Evolutionary conservation across 108 stramenopile genomes (phyloP).

Genomic region (Conticribra weissflogii): DNA sequence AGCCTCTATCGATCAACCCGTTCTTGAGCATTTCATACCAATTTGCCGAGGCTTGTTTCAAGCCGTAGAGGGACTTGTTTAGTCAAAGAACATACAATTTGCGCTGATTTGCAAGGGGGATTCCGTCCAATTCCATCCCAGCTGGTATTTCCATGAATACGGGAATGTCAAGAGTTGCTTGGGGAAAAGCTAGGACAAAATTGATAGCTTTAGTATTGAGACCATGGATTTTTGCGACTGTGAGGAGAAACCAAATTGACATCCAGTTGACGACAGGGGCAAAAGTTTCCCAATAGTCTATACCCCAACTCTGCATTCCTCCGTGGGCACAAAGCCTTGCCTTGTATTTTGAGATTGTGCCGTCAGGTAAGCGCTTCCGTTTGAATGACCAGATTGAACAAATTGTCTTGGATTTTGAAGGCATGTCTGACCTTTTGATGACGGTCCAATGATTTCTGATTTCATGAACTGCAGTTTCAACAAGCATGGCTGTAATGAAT

Average conservation of each 20-base stretch:
- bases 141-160: constrained; percentile 18
- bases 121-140: neutral
- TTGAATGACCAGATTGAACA: constrained; percentile 21
- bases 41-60: constrained; percentile 27
- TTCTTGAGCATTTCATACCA: no score
- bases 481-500: constrained; percentile 21
- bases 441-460: constrained; percentile 21
- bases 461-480: constrained; percentile 23
- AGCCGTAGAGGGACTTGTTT: constrained; percentile 28
- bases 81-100: constrained; percentile 8
- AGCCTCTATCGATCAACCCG: constrained; percentile 5
- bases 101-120: neutral
- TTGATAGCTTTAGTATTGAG: constrained; percentile 9
- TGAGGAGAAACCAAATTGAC: neutral
- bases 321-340: no score
- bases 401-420: constrained; percentile 8
- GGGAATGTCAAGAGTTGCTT: constrained; percentile 24
- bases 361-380: constrained; percentile 23
- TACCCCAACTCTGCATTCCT: no score
- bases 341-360: no score
- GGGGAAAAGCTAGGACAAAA: no score
- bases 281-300: no score
- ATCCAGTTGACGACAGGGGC: no score
- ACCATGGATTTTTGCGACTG: constrained; percentile 3
- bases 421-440: constrained; percentile 1